Percentiles rank a stretch among this genome's conserved stretches.
Evolutionary conservation across 176 grass and related monocot species (phyloP).

Genomic region (Oryza coarctata): DNA sequence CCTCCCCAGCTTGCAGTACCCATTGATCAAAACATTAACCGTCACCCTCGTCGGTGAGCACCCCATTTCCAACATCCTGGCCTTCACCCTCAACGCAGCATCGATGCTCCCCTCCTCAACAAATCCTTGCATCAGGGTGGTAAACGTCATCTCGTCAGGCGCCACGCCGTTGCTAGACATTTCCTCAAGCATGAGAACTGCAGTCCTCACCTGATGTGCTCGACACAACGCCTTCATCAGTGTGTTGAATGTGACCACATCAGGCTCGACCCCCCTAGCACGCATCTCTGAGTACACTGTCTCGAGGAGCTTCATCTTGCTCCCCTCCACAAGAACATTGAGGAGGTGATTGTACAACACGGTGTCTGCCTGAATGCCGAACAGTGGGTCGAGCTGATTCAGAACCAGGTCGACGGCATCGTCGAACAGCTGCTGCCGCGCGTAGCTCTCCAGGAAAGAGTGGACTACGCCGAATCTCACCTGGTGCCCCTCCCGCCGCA

Average conservation of each 20-base stretch:
- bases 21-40: slow-evolving; percentile 66
- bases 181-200: slow-evolving; percentile 70
- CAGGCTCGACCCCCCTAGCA: slow-evolving; percentile 36
- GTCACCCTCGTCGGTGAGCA: slow-evolving; percentile 53
- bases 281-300: slow-evolving; percentile 58
- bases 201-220: slow-evolving; percentile 61
- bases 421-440: slow-evolving; percentile 53
- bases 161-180: slow-evolving; percentile 46
- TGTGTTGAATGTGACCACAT: slow-evolving; percentile 67
- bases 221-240: slow-evolving; percentile 69
- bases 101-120: slow-evolving; percentile 76
- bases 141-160: slow-evolving; percentile 62
- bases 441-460: slow-evolving; percentile 58
- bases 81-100: slow-evolving; percentile 62
- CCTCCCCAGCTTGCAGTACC: slow-evolving; percentile 70
- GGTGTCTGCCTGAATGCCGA: slow-evolving; percentile 39
- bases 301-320: slow-evolving; percentile 74
- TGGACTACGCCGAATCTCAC: slow-evolving; percentile 40
- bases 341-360: slow-evolving; percentile 68
- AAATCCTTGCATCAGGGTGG: slow-evolving; percentile 82
- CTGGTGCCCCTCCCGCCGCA: slow-evolving; percentile 52
- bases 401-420: slow-evolving; percentile 70
- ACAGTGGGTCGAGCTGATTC: slow-evolving; percentile 49
- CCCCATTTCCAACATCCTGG: slow-evolving; percentile 57
- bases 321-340: slow-evolving; percentile 56